phyloP scores from a whole-genome alignment of 306 rosid genomes.

The Corylus avellana region DNA sequence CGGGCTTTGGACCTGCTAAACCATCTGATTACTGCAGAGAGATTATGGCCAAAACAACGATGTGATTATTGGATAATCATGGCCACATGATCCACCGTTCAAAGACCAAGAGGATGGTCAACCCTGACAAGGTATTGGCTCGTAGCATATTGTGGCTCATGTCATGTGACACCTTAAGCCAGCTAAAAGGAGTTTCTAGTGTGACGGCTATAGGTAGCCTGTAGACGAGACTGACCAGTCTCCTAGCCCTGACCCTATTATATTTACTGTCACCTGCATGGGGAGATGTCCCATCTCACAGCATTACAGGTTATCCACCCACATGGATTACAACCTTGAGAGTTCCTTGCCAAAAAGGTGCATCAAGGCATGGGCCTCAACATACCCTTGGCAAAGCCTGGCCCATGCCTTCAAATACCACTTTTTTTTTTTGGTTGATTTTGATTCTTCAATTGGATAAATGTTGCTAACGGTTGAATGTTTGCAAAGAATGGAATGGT shows the following conservation, averaged over 20 bases:
- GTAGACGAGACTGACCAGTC: background rate
- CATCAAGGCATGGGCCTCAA: background rate
- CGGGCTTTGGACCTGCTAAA: background rate
- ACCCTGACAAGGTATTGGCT: background rate
- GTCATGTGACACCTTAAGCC: conserved; percentile 23
- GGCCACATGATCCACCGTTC: background rate
- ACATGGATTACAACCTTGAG: too few species aligned
- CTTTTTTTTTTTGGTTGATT: background rate
- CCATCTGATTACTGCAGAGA: background rate
- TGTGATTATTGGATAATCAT: background rate
- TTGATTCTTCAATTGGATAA: background rate
- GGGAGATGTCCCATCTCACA: background rate
- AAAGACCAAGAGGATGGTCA: background rate
- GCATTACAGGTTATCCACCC: background rate
- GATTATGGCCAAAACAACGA: background rate
- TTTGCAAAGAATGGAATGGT: too few species aligned
- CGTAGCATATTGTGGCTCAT: conserved; percentile 12
- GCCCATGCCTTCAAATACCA: background rate
- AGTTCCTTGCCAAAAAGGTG: too few species aligned
- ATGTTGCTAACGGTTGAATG: background rate
- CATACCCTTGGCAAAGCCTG: background rate
- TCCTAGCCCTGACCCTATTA: background rate
- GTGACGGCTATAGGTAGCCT: background rate
- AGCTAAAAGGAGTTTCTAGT: background rate
- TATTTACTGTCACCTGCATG: background rate